Base-by-base conservation (phyloP, 1,284 basidiomycete genomes). In the Moesziomyces sp. region DNA sequence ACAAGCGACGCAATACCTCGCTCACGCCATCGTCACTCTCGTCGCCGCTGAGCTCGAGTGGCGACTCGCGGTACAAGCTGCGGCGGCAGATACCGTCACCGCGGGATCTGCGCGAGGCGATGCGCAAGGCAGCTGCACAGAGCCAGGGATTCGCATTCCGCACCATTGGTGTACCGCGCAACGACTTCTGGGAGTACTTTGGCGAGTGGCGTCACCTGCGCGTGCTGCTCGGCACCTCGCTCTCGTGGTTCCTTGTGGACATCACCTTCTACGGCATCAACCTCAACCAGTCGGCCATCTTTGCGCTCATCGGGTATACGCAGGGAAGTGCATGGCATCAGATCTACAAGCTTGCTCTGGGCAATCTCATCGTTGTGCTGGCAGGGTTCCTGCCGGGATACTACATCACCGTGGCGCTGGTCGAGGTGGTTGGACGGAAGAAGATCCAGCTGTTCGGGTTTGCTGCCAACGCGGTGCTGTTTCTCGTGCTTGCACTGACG, bases 191-290 rank as follows among this genome's bases (percentile, higher is more conserved):
- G 44, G 44, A 45, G 24, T 77, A 77, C 54, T 77, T 74, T 46
- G 68, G 68, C 40, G 56, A 79, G 52, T 74, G 70, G 65, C 44
- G 49, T n/a, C 71, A 77, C 49, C 61, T 75, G 24, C 52, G 61
- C 28, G 38, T 61, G 23, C 73, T 78, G 56, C 51, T 72, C 16
- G 80, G 80, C 16, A 60, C 55, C 24, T 58, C 70, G 3, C 35
- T 59, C 26, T 58, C 54, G 14, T 78, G 76, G 82, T 84, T 79
- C 66, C 70, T 75, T 3, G 79, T 85, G 35, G 91, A 93, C 88
- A 89, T 93, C 60, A 86, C 84, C 21, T 94, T 93, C 86, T 82
- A 91, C 81, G 92, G 92, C 63, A 88, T 93, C 85, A 92, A 91
- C 58, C 87, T 93, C 64, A 93, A 93, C 86, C 90, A 90, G 3